phyloP scores from a whole-genome alignment of 2,329 filamentous ascomycete genomes.

The Apiospora malaysiana region DNA sequence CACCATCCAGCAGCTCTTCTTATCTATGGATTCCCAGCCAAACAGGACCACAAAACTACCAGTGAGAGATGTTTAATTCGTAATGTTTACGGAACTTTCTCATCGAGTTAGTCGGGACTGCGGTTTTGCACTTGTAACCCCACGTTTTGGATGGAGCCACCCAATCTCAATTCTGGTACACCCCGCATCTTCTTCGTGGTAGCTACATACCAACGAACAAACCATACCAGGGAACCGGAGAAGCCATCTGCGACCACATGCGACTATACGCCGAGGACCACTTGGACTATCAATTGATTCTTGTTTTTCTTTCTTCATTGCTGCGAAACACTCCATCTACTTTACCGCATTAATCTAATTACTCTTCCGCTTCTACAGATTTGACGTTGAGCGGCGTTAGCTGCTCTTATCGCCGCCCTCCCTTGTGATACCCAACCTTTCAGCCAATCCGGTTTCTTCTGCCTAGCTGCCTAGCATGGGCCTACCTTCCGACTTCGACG shows the following conservation, averaged over 20 bases:
- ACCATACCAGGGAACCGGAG: neutral
- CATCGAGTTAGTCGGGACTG: neutral
- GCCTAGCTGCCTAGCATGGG: conserved; percentile 70
- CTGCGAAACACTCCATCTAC: neutral
- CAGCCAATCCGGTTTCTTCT: conserved; percentile 8
- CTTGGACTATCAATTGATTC: neutral
- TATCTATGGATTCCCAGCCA: conserved; percentile 2
- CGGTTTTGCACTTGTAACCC: neutral
- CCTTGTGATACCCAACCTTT: conserved; percentile 9
- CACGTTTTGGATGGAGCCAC: conserved; percentile 12
- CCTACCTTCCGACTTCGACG: conserved; percentile 70
- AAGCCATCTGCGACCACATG: neutral
- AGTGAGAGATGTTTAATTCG: neutral
- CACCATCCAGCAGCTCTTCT: neutral
- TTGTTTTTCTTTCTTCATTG: neutral
- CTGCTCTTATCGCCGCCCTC: conserved; percentile 33
- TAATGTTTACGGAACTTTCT: neutral
- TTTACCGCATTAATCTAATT: neutral
- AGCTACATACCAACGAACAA: neutral
- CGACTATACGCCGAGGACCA: neutral
- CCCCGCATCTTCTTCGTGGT: neutral
- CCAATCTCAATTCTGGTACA: neutral
- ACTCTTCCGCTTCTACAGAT: neutral
- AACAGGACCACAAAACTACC: conserved; percentile 1
- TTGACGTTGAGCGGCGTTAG: conserved; percentile 34